Evolutionary conservation across 2,329 filamentous ascomycete species (phyloP), one percentile per base, ranked within the genome.

Genomic region (Epichloe sibirici): DNA sequence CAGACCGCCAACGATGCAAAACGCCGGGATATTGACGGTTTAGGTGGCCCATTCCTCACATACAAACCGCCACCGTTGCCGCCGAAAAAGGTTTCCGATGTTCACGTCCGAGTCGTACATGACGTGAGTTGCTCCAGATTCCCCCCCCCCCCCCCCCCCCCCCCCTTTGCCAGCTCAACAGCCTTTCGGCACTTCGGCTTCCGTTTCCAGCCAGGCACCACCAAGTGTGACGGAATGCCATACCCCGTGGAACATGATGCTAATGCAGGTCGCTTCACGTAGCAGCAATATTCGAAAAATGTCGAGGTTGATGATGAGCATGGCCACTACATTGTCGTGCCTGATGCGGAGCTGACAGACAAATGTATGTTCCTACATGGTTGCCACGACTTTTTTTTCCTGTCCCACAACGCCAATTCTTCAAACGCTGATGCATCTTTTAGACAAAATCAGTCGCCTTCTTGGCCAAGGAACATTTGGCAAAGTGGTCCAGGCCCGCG

Each of bases 381-480:
- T 23, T 25, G 21, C 7, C 35, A 23, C 21, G 6, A 1, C n/a
- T 17, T 9, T 31, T 39, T 7, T 6, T n/a, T n/a, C 8, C 45
- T 13, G 21, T 43, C 40, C 9, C 9, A 21, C 5, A 37, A 17
- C 15, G 9, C 7, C 38, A 51, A 9, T n/a, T 13, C 12, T 12
- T 47, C 38, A 49, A 49, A 54, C 45, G 45, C 15, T 15, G 46
- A 55, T 12, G 15, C 6, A 8, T 40, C 39, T 40, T 38, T 28
- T 59, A 95, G 90, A 97, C 69, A 83, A 87, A 71, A 91, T 98
- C 61, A 76, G 86, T 56, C 90, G 89, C 61, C 77, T 97, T 31
- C 83, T 98, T 12, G 93, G 93, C 23, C 93, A 98, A 71, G 93
- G 93, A 57, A 98, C 93, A 0, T 98, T 98, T 66, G 93, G 93